Conservation (phyloP, 2,329 filamentous ascomycete species). For the Talaromyces albobiverticillius region DNA sequence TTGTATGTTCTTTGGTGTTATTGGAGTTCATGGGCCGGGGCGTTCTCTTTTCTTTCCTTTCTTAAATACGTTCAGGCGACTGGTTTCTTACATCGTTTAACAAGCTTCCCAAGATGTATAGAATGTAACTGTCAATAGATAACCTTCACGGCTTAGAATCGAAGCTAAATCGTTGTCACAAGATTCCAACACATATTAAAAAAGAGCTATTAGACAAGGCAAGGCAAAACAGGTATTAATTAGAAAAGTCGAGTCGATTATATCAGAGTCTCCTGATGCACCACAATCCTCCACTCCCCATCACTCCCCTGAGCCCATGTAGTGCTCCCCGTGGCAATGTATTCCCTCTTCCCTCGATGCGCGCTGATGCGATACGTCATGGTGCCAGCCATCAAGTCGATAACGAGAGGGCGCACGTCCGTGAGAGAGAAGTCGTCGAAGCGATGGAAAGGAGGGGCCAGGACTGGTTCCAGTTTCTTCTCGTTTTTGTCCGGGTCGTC, state of each 20-base stretch:
- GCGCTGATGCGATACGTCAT: conserved; percentile 34
- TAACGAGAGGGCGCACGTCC: conserved; percentile 30
- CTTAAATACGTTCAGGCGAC: not conserved
- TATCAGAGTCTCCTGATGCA: conserved; percentile 33
- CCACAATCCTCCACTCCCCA: conserved; percentile 35
- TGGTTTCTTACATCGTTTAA: not conserved
- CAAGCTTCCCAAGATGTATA: not conserved
- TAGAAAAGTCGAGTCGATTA: too few relatives aligned
- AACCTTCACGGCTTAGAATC: not conserved
- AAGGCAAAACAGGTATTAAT: too few relatives aligned
- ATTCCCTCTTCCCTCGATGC: conserved; percentile 23
- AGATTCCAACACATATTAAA: too few relatives aligned
- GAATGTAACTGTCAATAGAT: not conserved
- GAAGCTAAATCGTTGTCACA: not conserved
- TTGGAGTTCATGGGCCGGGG: too few relatives aligned
- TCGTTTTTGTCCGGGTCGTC: conserved; percentile 17
- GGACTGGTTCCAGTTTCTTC: conserved; percentile 20
- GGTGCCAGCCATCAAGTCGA: conserved; percentile 35
- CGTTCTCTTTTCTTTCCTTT: too few relatives aligned
- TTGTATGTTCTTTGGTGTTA: not conserved
- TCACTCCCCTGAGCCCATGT: conserved; percentile 39
- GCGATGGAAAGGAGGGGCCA: conserved; percentile 33
- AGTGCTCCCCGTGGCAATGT: conserved; percentile 28
- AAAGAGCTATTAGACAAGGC: not conserved
- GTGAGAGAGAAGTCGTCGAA: conserved; percentile 32